A percentile compares a stretch with the other conserved stretches of the same genome.
Conservation (phyloP, 176 grass and related monocot species). For the Zea luxurians region DNA sequence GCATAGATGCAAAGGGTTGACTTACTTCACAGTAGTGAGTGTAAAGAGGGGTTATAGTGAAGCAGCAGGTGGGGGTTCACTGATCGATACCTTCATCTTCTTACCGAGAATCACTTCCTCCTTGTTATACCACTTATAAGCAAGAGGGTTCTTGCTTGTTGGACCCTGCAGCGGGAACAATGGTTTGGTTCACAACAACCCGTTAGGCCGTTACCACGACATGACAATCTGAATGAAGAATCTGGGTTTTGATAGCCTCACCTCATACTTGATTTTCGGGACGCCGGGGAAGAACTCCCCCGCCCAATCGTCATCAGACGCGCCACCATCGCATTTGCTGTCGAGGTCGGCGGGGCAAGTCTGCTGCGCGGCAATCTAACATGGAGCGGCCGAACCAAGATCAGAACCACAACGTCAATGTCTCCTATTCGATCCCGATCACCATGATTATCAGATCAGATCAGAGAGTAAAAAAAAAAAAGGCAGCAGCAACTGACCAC, state of each 20-base stretch:
- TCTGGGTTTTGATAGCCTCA: slow-evolving; percentile 26
- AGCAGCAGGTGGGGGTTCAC: not conserved
- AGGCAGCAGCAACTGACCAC: slow-evolving; percentile 38
- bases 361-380: slow-evolving; percentile 44
- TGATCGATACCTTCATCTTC: slow-evolving; percentile 81
- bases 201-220: not conserved
- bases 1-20: not conserved
- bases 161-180: slow-evolving; percentile 52
- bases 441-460: not conserved
- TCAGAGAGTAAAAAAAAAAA: not conserved
- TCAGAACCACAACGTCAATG: not conserved
- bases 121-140: slow-evolving; percentile 91
- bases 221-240: not conserved
- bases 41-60: not conserved
- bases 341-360: slow-evolving; percentile 68
- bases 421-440: no score
- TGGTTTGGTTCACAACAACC: not conserved
- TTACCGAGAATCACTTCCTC: slow-evolving; percentile 93
- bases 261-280: slow-evolving; percentile 89
- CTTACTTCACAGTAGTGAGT: not conserved
- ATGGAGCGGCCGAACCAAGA: not conserved
- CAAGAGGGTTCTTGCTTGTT: slow-evolving; percentile 72
- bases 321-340: slow-evolving; percentile 45
- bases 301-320: slow-evolving; percentile 58
- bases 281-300: slow-evolving; percentile 83